phyloP scores from a whole-genome alignment of 768 basidiomycete genomes.

The Boletus vinaceobasis region DNA sequence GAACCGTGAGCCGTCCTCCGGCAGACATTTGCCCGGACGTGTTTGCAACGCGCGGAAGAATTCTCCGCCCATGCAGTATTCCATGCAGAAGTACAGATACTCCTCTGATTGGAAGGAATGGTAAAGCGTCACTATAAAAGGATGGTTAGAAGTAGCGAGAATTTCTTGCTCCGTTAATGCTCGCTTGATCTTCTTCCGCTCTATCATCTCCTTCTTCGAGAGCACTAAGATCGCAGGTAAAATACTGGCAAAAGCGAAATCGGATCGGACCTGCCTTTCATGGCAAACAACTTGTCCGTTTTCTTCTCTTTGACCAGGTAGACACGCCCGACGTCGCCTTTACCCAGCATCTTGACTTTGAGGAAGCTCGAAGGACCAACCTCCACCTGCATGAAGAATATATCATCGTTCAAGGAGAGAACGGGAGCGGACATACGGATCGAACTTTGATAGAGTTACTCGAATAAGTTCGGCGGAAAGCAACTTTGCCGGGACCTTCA shows the following conservation, averaged over 20 bases:
- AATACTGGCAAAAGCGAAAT: slow-evolving; percentile 1
- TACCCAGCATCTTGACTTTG: slow-evolving; percentile 97
- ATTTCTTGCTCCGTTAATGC: slow-evolving; percentile 99
- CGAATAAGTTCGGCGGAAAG: slow-evolving; percentile 93
- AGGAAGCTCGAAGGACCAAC: slow-evolving; percentile 92
- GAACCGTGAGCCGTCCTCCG: slow-evolving; percentile 94
- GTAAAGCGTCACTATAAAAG: slow-evolving; percentile 98
- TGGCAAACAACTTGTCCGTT: slow-evolving; percentile 91
- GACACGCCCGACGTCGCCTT: slow-evolving; percentile 98
- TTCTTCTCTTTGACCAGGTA: slow-evolving; percentile 99
- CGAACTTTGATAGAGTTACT: slow-evolving; percentile 96
- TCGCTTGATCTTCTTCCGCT: slow-evolving; percentile 98
- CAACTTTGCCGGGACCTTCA: slow-evolving; percentile 56
- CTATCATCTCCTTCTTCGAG: slow-evolving; percentile 99
- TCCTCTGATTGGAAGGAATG: slow-evolving; percentile 99
- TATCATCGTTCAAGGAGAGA: neutral
- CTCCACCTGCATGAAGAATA: slow-evolving; percentile 61
- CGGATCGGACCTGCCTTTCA: slow-evolving; percentile 78
- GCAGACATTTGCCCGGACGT: slow-evolving; percentile 92
- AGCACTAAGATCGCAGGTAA: slow-evolving; percentile 60
- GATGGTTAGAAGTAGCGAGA: slow-evolving; percentile 96
- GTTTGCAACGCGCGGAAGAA: slow-evolving; percentile 98
- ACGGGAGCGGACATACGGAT: slow-evolving; percentile 50
- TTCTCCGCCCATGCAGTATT: slow-evolving; percentile 98
- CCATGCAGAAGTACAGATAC: slow-evolving; percentile 98